Evolutionary conservation across 352 stramenopile species (phyloP).

Genomic region (Paralagenidium karlingii): DNA sequence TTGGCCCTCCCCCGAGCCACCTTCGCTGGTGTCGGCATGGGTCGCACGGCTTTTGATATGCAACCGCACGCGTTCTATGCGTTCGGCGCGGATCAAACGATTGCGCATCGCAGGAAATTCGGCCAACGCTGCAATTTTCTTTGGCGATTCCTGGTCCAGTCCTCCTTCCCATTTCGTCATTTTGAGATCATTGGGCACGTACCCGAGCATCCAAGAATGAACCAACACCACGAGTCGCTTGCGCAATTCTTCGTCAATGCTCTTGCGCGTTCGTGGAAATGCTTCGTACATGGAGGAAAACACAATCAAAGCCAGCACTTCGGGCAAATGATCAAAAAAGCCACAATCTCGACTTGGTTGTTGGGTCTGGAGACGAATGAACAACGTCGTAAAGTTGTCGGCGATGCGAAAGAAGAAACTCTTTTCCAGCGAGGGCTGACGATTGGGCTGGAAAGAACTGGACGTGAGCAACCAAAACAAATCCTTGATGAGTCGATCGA

Average conservation of each 20-base stretch:
- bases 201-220: slow-evolving; percentile 50
- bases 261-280: slow-evolving; percentile 48
- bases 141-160: slow-evolving; percentile 37
- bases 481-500: slow-evolving; percentile 48
- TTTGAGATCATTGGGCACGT: slow-evolving; percentile 29
- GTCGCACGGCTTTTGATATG: slow-evolving; percentile 33
- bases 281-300: slow-evolving; percentile 58
- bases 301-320: slow-evolving; percentile 43
- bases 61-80: slow-evolving; percentile 42
- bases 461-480: slow-evolving; percentile 66
- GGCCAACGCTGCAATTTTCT: slow-evolving; percentile 34
- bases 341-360: slow-evolving; percentile 24
- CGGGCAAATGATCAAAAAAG: slow-evolving; percentile 41
- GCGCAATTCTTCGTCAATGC: slow-evolving; percentile 16
- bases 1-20: too few species aligned
- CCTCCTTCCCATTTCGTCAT: slow-evolving; percentile 9
- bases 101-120: slow-evolving; percentile 62
- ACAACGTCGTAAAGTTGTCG: slow-evolving; percentile 51
- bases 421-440: slow-evolving; percentile 21
- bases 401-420: slow-evolving; percentile 48
- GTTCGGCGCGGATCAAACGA: slow-evolving; percentile 44
- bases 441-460: slow-evolving; percentile 34
- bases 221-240: slow-evolving; percentile 31
- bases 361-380: slow-evolving; percentile 46
- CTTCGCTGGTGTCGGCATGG: too few species aligned